These are phyloP conservation scores for Hydnum rufescens DNA, from an alignment of 768 basidiomycete species.

Conservation along the genomic window DNA sequence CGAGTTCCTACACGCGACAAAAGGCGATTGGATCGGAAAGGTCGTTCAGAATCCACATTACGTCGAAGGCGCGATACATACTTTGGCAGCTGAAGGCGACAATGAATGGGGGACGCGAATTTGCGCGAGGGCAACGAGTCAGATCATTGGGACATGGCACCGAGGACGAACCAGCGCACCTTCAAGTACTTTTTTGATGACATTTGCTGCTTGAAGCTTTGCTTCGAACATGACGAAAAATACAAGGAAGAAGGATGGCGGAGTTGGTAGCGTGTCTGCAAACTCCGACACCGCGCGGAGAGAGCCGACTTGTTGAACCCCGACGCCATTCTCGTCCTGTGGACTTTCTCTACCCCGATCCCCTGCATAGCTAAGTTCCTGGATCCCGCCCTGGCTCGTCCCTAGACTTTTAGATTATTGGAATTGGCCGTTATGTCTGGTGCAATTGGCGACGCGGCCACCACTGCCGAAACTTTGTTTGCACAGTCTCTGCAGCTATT, in stretches of 20 bases:
- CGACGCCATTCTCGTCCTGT: neutral
- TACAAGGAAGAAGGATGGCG: neutral
- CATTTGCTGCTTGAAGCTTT: constrained; percentile 66
- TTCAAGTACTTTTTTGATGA: constrained; percentile 83
- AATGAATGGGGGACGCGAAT: constrained; percentile 1
- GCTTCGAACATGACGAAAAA: constrained; percentile 60
- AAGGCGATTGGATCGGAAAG: neutral
- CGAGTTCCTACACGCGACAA: constrained; percentile 75
- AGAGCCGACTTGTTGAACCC: neutral
- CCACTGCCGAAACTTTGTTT: neutral
- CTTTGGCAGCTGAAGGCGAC: constrained; percentile 22
- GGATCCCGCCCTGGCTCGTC: neutral
- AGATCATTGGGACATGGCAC: neutral
- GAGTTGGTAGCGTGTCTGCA: too few species aligned
- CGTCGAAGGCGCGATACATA: neutral
- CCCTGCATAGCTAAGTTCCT: neutral
- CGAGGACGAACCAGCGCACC: constrained; percentile 28
- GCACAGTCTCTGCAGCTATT: constrained; percentile 3
- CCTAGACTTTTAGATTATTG: neutral
- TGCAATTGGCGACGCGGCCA: neutral
- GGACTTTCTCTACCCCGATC: neutral
- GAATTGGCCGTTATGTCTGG: neutral
- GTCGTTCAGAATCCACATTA: neutral
- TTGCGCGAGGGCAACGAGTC: neutral
- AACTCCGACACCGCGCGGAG: too few species aligned